Conservation (phyloP, 2,329 filamentous ascomycete genomes). For the Zasmidium angulare region DNA sequence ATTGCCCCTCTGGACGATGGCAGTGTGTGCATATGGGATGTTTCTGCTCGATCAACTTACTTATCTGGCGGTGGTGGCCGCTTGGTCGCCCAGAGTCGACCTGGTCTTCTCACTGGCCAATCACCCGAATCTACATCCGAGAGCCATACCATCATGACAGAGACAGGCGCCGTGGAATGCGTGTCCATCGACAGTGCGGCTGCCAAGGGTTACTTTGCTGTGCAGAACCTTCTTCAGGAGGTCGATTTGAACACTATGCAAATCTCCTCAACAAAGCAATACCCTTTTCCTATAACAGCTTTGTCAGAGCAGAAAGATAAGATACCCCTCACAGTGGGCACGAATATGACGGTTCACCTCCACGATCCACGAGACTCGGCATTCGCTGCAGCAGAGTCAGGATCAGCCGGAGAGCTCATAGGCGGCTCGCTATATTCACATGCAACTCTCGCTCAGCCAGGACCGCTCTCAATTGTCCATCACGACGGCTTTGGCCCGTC, state of each 20-base stretch:
- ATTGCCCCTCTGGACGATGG: conserved; percentile 83
- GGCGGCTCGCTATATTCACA: conserved; percentile 51
- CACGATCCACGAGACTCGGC: conserved; percentile 67
- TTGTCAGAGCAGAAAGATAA: conserved; percentile 68
- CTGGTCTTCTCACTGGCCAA: conserved; percentile 66
- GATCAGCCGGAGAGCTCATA: conserved; percentile 27
- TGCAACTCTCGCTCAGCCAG: conserved; percentile 74
- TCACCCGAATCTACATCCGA: conserved; percentile 46
- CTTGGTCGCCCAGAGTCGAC: conserved; percentile 64
- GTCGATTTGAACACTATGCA: conserved; percentile 75
- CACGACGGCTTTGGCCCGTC: conserved; percentile 59
- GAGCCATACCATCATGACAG: conserved; percentile 62
- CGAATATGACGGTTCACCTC: conserved; percentile 75
- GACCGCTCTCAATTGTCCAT: conserved; percentile 80
- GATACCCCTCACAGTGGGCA: conserved; percentile 79
- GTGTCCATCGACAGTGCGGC: conserved; percentile 72
- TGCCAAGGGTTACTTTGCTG: conserved; percentile 74
- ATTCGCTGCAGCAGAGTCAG: conserved; percentile 14
- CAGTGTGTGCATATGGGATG: conserved; percentile 82
- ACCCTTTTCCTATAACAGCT: conserved; percentile 80
- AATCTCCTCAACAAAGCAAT: conserved; percentile 67
- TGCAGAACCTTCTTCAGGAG: conserved; percentile 74
- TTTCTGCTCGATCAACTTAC: conserved; percentile 24
- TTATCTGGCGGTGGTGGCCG: conserved; percentile 46
- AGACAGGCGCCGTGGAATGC: conserved; percentile 72